Percentiles rank a stretch among this genome's conserved stretches.
These are phyloP conservation scores for Coniophora puteana DNA, from an alignment of 1,284 basidiomycete genomes.

Conservation along the genomic window DNA sequence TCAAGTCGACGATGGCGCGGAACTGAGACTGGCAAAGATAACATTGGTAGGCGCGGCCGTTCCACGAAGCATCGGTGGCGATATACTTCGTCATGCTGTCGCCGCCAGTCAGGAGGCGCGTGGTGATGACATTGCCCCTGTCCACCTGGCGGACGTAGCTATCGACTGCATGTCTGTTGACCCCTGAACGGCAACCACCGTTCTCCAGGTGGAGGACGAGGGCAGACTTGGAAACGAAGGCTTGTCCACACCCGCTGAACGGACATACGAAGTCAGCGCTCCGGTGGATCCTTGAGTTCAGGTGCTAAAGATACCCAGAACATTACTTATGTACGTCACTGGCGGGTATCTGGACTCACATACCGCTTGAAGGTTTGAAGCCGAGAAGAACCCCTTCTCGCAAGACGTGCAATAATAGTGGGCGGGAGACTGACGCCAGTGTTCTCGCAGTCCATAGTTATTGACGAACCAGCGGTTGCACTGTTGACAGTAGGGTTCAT, in stretches of 20 bases:
- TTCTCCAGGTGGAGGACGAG: constrained; percentile 37
- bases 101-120: constrained; percentile 27
- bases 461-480: constrained; percentile 40
- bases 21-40: constrained; percentile 35
- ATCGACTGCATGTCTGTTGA: constrained; percentile 29
- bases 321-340: constrained; percentile 9
- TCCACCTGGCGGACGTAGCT: constrained; percentile 26
- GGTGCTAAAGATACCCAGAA: constrained; percentile 18
- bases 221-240: constrained; percentile 35
- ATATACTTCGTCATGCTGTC: constrained; percentile 21
- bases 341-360: not conserved
- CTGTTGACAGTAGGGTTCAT: constrained; percentile 40
- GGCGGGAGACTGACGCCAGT: not conserved
- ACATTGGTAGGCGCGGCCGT: constrained; percentile 38
- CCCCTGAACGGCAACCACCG: constrained; percentile 32
- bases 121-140: constrained; percentile 27
- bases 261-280: constrained; percentile 31
- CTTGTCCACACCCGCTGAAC: constrained; percentile 25
- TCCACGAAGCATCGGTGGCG: constrained; percentile 36
- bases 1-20: constrained; percentile 27
- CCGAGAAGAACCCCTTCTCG: too few relatives aligned
- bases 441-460: constrained; percentile 1
- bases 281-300: constrained; percentile 31
- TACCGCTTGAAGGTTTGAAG: too few relatives aligned
- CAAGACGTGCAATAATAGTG: not conserved